Base-by-base conservation (phyloP, 2,329 filamentous ascomycete genomes). In the Phialophora chinensis region DNA sequence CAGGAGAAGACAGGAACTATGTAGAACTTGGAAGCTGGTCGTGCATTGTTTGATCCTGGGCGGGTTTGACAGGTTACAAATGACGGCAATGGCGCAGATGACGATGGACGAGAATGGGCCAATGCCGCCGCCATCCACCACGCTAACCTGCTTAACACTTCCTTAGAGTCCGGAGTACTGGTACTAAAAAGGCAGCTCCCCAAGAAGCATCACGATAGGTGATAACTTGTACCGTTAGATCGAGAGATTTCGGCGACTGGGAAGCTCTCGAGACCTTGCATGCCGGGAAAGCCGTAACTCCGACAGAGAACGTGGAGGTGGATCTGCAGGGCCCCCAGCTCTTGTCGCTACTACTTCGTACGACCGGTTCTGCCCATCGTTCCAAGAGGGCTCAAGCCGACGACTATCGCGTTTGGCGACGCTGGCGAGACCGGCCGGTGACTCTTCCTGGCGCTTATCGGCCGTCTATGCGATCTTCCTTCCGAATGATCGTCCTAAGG, bases 251-350 rank as follows among this genome's bases (percentile, higher is more conserved):
- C 38, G 12, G 14, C 17, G 14, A 17, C 14, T n/a, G 38, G 3
- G 17, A 42, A 42, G 38, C 38, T n/a, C 38, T 23, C 29, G 29
- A 49, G 14, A 33, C 23, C 25, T 47, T 49, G 42, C 56, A 59
- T 47, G 38, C 23, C 38, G 23, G 56, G 56, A 31, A 60, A 49
- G 8, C 31, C 14, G 57, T 3, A 49, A 23, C 12, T 12, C 33
- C 31, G 23, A 50, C 23, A 31, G 44, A 60, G 4, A 60, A 60
- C 58, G 58, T 60, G 58, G 59, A 61, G 59, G 59, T 27, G 31
- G 59, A 27, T 53, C 59, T 17, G 52, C 17, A 55, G 20, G 11
- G 25, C 47, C 25, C 4, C 20, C 20, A 23, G 25, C 20, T 20
- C 7, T 27, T 50, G 49, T 52, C 49, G 3, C 25, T 52, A 50